A percentile compares a stretch with the other conserved stretches of the same genome.
Evolutionary conservation across 176 grass and related monocot genomes (phyloP).

Genomic region (Juncus inflexus): DNA sequence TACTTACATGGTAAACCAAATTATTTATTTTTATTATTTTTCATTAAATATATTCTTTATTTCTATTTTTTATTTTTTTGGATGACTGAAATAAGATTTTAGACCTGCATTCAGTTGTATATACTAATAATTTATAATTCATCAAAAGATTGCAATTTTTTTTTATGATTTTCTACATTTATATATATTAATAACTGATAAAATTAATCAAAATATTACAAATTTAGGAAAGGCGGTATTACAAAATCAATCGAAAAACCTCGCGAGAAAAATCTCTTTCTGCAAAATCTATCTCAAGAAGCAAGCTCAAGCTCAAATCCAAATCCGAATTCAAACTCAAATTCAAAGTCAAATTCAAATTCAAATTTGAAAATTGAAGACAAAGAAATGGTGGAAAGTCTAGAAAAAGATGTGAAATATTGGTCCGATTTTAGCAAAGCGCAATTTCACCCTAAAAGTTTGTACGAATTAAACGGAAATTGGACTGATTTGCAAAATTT

Average conservation of each 20-base stretch:
- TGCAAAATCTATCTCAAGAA: constrained; percentile 79
- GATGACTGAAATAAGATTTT: too few relatives aligned
- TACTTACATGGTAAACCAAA: constrained; percentile 39
- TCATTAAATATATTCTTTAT: neutral
- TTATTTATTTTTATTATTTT: constrained; percentile 8
- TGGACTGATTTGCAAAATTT: constrained; percentile 92
- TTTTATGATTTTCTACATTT: too few relatives aligned
- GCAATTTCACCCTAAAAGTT: constrained; percentile 78
- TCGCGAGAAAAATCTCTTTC: constrained; percentile 68
- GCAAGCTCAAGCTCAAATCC: constrained; percentile 26
- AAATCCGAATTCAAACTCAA: constrained; percentile 10
- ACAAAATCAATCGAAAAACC: constrained; percentile 52
- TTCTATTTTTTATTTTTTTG: neutral
- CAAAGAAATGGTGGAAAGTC: constrained; percentile 56
- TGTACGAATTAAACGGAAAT: constrained; percentile 71
- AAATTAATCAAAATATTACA: too few relatives aligned
- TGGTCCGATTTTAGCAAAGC: constrained; percentile 97
- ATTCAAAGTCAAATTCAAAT: constrained; percentile 15
- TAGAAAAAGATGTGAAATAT: constrained; percentile 64
- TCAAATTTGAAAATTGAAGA: constrained; percentile 41
- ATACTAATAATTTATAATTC: too few relatives aligned
- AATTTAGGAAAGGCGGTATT: constrained; percentile 64
- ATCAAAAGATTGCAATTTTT: too few relatives aligned
- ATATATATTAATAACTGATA: too few relatives aligned
- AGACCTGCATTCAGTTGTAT: too few relatives aligned